Evolutionary conservation across 768 basidiomycete genomes (phyloP).

Genomic region (Saitozyma podzolica): DNA sequence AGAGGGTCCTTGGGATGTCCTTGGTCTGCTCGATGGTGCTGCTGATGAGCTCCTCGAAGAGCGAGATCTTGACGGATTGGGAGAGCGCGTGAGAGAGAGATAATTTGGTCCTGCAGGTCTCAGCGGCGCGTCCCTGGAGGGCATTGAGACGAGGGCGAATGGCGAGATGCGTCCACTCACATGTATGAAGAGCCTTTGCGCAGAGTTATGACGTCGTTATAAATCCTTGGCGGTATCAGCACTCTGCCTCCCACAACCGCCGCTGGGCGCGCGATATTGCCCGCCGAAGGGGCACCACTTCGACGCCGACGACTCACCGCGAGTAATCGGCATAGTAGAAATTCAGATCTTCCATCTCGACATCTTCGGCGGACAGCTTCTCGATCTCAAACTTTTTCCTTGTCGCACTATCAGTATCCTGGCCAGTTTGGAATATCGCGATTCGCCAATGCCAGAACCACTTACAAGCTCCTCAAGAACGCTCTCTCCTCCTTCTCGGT

Average conservation of each 20-base stretch:
- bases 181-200: slow-evolving; percentile 94
- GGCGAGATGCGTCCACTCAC: slow-evolving; percentile 58
- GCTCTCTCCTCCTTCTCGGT: slow-evolving; percentile 86
- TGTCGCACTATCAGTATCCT: too few species aligned
- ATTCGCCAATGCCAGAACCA: slow-evolving; percentile 15
- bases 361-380: slow-evolving; percentile 75
- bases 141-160: background rate
- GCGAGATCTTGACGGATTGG: slow-evolving; percentile 94
- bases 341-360: slow-evolving; percentile 96
- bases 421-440: too few species aligned
- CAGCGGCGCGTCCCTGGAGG: slow-evolving; percentile 10
- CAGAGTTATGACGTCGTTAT: slow-evolving; percentile 92
- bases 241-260: slow-evolving; percentile 4
- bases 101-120: slow-evolving; percentile 78
- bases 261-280: too few species aligned
- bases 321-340: slow-evolving; percentile 97
- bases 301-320: slow-evolving; percentile 57
- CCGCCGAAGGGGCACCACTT: background rate
- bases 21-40: slow-evolving; percentile 94
- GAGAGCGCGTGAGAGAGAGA: slow-evolving; percentile 91
- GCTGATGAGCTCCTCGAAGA: slow-evolving; percentile 92
- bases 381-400: slow-evolving; percentile 96
- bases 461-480: slow-evolving; percentile 86
- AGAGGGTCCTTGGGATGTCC: slow-evolving; percentile 88
- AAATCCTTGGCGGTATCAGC: slow-evolving; percentile 62